phyloP scores from a whole-genome alignment of 148 eudicot species.

The Spergularia marina region DNA sequence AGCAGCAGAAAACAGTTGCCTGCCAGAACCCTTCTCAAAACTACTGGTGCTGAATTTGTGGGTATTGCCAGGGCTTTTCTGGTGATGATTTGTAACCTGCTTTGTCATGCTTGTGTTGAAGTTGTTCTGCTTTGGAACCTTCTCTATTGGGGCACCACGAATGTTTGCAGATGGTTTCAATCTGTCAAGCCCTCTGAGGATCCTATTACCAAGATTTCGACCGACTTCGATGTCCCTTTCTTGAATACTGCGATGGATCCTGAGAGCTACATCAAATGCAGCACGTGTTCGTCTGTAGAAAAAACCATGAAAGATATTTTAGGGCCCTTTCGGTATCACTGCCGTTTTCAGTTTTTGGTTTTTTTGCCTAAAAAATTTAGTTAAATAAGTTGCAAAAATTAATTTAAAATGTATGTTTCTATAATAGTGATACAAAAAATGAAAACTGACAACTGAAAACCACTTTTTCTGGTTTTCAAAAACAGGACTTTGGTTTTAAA shows the following conservation, averaged over 20 bases:
- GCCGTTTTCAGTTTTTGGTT: too few relatives aligned
- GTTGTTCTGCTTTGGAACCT: conserved; percentile 32
- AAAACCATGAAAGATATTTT: neutral
- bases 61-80: conserved; percentile 34
- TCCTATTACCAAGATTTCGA: conserved; percentile 72
- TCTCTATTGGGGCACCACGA: conserved; percentile 31
- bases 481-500: too few relatives aligned
- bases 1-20: conserved; percentile 56
- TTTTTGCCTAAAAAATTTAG: too few relatives aligned
- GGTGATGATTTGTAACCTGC: conserved; percentile 30
- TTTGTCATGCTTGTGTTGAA: conserved; percentile 31
- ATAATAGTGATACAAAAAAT: too few relatives aligned
- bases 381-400: too few relatives aligned
- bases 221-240: conserved; percentile 76
- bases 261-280: conserved; percentile 64
- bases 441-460: too few relatives aligned
- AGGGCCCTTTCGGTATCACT: too few relatives aligned
- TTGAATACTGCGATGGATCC: conserved; percentile 70
- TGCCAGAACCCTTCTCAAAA: conserved; percentile 40
- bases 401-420: too few relatives aligned
- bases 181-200: conserved; percentile 68
- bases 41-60: conserved; percentile 26
- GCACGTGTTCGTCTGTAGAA: conserved; percentile 61
- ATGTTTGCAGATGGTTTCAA: conserved; percentile 87
- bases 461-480: too few relatives aligned